A percentile compares a stretch with the other conserved stretches of the same genome.
These are phyloP conservation scores for Erysiphe neolycopersici DNA, from an alignment of 2,329 filamentous ascomycete species.

Conservation along the genomic window DNA sequence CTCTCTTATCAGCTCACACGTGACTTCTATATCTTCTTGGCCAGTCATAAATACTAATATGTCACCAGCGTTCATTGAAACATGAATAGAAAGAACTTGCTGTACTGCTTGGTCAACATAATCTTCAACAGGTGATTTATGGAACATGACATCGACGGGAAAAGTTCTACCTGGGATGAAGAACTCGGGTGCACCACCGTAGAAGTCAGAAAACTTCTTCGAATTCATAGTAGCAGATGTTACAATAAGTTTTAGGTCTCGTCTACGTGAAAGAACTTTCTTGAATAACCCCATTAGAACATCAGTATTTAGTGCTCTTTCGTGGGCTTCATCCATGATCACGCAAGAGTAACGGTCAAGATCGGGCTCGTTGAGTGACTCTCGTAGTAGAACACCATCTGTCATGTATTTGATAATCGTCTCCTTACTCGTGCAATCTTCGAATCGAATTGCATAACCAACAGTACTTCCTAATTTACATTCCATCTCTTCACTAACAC, in stretches of 20 bases:
- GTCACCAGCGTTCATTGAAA: slow-evolving; percentile 77
- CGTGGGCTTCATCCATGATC: slow-evolving; percentile 99
- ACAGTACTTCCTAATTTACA: slow-evolving; percentile 67
- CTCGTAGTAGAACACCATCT: slow-evolving; percentile 77
- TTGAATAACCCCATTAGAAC: slow-evolving; percentile 95
- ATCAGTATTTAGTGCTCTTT: slow-evolving; percentile 86
- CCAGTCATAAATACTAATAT: slow-evolving; percentile 99
- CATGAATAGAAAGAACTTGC: slow-evolving; percentile 83
- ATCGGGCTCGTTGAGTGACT: slow-evolving; percentile 77
- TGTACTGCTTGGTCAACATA: slow-evolving; percentile 95
- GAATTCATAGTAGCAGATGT: slow-evolving; percentile 98
- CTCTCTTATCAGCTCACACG: slow-evolving; percentile 78
- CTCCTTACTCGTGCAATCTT: slow-evolving; percentile 89
- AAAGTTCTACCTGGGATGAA: slow-evolving; percentile 91
- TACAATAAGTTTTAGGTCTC: slow-evolving; percentile 87
- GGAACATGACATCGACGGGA: slow-evolving; percentile 89
- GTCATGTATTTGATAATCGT: slow-evolving; percentile 99
- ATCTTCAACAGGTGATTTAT: slow-evolving; percentile 82
- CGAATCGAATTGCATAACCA: slow-evolving; percentile 92
- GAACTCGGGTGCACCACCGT: slow-evolving; percentile 86
- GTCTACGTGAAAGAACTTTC: slow-evolving; percentile 69
- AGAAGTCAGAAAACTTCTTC: slow-evolving; percentile 87
- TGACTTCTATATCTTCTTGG: slow-evolving; percentile 93
- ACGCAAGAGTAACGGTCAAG: slow-evolving; percentile 92
- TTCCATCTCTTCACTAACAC: slow-evolving; percentile 96